Evolutionary conservation across 164 flowering plant genomes (phyloP), one percentile per base, ranked within the genome.

Genomic region (Saururus chinensis): DNA sequence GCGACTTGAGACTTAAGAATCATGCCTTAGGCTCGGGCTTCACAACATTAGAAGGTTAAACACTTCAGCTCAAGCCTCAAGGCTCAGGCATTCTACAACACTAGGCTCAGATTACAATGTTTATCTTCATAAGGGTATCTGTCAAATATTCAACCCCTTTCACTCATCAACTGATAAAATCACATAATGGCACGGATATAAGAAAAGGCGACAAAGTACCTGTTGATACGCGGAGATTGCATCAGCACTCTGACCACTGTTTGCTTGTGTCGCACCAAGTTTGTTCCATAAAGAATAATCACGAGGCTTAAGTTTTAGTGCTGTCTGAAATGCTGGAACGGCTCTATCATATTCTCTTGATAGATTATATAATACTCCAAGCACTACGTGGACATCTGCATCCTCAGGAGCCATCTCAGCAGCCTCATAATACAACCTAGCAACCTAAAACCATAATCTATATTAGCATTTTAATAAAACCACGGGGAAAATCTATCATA

Each of bases 241-340:
- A 76, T 93, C 97, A 45, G 89, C 85, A 74, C 99, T 90, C 75
- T 90, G 97, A 60, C 90, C 84, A 68, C 99, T 93, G 66, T 93
- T 93, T 54, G 99, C 99, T 70, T 93, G 97, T 57, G 99, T 93
- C 54, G 97, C 99, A 60, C 99, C 99, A 60, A 93, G 90, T 75
- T 93, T 93, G 77, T 93, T 93, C 99, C 99, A 93, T 48, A 93
- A 89, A 61, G 99, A 93, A 64, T 93, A 93, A 77, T 93, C 99
- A 37, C 78, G 81, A 35, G 99, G 97, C 73, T 84, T 93, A 57
- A 93, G 89, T 70, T 88, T 80, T 68, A 93, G 66, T 56, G 97
- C 95, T 13, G 78, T 85, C 72, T 85, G 74, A 68, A 93, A 90
- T 53, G 97, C 78, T 40, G 63, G 74, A 68, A 89, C 81, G 48